Base-by-base conservation (phyloP, 495 filamentous ascomycete species). In the Daldinia grandis region DNA sequence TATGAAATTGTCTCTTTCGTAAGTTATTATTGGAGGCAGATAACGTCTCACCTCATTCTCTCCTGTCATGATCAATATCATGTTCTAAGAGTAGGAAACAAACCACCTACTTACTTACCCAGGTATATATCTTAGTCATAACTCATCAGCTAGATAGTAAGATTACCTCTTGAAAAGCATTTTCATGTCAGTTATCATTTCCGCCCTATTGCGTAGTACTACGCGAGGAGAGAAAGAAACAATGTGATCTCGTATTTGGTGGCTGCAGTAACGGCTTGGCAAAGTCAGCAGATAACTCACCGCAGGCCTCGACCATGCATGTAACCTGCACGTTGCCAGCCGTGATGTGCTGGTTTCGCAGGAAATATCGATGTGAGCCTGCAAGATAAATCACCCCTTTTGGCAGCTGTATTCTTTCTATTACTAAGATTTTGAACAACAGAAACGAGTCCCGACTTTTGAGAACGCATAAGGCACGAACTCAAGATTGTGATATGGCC, bases 161-260 rank as follows among this genome's bases (percentile, higher is more conserved):
- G n/a, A n/a, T n/a, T n/a, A n/a, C n/a, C n/a, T n/a, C 42, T 47
- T 47, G 24, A 10, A 47, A 47, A 47, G 9, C 42, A 2, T 47
- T 47, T 21, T 10, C 19, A 47, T 21, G 3, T 47, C 21, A 24
- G 8, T 10, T 47, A 47, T 47, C 42, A 47, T 21, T 47, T 47
- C 42, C 42, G 42, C 30, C 15, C 49, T 53, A 17, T 47, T 21
- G 31, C 21, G 37, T 61, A 31, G 53, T 58, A 31, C 37, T 42
- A 63, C 64, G 19, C 44, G 9, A 47, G 42, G 17, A 47, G 17
- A 19, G 14, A 17, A 40, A 51, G 50, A 37, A 64, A 35, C 21
- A 57, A 49, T 60, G 31, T 54, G 30, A 66, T 51, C 69, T 72
- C 69, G 69, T 72, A 72, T 72, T 72, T 54, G 27, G 27, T 31